Percentiles rank a stretch among this genome's conserved stretches.
Conservation (phyloP, 495 filamentous ascomycete species). For the Schizothecium vesticola region DNA sequence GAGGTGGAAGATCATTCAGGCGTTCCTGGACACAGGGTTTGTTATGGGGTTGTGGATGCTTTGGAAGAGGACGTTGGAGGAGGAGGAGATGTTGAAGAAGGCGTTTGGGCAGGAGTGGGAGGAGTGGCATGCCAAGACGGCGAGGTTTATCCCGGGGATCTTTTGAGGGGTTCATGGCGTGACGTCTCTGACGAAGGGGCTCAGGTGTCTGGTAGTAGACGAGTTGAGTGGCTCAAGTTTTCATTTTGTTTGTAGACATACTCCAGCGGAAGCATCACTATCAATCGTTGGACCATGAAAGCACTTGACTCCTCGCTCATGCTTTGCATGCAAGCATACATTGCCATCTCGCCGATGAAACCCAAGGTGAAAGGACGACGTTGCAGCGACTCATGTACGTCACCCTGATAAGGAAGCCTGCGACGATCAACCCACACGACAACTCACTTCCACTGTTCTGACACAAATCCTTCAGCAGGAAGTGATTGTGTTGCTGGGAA, state of each 20-base stretch:
- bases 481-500: background rate
- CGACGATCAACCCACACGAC: background rate
- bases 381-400: too few relatives aligned
- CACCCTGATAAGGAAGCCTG: too few relatives aligned
- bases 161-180: slow-evolving; percentile 13
- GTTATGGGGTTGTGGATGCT: background rate
- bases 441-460: background rate
- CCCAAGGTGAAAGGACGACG: too few relatives aligned
- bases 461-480: background rate
- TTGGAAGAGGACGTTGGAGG: slow-evolving; percentile 30
- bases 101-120: slow-evolving; percentile 43
- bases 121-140: slow-evolving; percentile 34
- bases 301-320: background rate
- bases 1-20: slow-evolving; percentile 12
- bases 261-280: background rate
- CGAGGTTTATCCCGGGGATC: slow-evolving; percentile 27
- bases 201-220: background rate
- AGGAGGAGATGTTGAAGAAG: slow-evolving; percentile 39
- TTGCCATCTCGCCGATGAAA: too few relatives aligned
- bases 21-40: background rate
- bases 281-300: background rate
- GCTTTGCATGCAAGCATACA: background rate
- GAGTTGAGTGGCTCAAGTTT: background rate
- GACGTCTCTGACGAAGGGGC: background rate
- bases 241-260: background rate